Percentiles rank a stretch among this genome's conserved stretches.
Conservation (phyloP, 306 rosid genomes). For the Calophaca sinica region DNA sequence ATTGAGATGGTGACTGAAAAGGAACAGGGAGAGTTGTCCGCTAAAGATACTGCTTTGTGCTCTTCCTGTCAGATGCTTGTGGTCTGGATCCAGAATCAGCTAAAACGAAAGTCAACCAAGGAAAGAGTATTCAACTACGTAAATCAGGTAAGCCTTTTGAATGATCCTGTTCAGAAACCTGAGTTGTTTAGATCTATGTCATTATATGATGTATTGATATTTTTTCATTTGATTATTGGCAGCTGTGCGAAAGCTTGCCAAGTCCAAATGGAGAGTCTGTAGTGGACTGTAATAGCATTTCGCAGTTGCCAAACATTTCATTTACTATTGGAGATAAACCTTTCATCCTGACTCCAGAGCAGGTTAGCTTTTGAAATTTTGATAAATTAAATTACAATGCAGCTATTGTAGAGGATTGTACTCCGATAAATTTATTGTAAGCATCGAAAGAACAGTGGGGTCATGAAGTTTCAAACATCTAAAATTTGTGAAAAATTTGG, state of each 20-base stretch:
- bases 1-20: slow-evolving; percentile 75
- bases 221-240: slow-evolving; percentile 36
- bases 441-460: neutral
- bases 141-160: slow-evolving; percentile 59
- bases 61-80: slow-evolving; percentile 79
- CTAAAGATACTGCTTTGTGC: slow-evolving; percentile 57
- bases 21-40: slow-evolving; percentile 51
- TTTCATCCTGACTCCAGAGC: slow-evolving; percentile 74
- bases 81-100: slow-evolving; percentile 82
- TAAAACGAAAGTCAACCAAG: slow-evolving; percentile 64
- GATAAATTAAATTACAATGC: slow-evolving; percentile 4
- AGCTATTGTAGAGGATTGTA: neutral
- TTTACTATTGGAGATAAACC: slow-evolving; percentile 71
- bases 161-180: slow-evolving; percentile 27
- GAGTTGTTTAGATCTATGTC: neutral
- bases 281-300: slow-evolving; percentile 64
- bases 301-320: slow-evolving; percentile 71
- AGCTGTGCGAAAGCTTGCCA: slow-evolving; percentile 84
- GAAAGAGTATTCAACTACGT: slow-evolving; percentile 67
- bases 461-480: neutral
- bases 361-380: slow-evolving; percentile 58
- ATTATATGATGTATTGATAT: slow-evolving; percentile 10
- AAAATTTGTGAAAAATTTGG: neutral
- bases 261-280: slow-evolving; percentile 81
- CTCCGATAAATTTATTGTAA: neutral